phyloP scores from a whole-genome alignment of 2,329 filamentous ascomycete species.

The Paraconiothyrium brasiliense region DNA sequence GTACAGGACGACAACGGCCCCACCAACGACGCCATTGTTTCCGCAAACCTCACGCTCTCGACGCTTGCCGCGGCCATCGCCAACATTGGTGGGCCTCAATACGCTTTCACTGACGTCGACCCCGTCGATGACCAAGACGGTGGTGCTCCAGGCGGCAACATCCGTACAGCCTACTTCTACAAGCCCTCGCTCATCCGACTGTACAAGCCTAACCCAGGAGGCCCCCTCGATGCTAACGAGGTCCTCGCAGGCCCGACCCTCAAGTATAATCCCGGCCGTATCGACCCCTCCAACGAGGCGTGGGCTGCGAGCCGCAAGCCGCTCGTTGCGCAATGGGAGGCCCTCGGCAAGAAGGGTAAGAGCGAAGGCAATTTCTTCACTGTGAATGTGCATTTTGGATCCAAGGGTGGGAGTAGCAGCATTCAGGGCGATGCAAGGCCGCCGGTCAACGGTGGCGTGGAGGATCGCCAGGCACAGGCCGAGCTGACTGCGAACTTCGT shows the following conservation, averaged over 20 bases:
- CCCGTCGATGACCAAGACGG: constrained; percentile 71
- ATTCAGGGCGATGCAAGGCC: constrained; percentile 73
- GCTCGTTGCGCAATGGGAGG: constrained; percentile 71
- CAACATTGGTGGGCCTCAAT: constrained; percentile 59
- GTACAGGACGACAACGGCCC: constrained; percentile 73
- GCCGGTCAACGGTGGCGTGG: constrained; percentile 71
- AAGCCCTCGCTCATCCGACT: constrained; percentile 67
- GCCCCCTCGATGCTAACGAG: constrained; percentile 63
- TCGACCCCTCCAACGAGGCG: constrained; percentile 68
- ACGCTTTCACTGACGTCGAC: constrained; percentile 68
- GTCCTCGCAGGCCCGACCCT: constrained; percentile 68
- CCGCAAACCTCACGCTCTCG: constrained; percentile 67
- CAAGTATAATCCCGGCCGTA: constrained; percentile 73
- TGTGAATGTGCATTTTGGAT: constrained; percentile 74
- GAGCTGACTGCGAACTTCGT: constrained; percentile 62
- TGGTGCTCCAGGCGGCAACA: constrained; percentile 75
- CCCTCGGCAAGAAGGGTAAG: constrained; percentile 62
- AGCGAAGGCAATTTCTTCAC: constrained; percentile 66
- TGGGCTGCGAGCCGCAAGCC: constrained; percentile 73
- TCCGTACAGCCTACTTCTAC: constrained; percentile 76
- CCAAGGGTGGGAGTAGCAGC: constrained; percentile 72
- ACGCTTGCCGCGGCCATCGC: constrained; percentile 65
- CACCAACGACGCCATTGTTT: constrained; percentile 67
- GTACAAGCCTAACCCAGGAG: constrained; percentile 67
- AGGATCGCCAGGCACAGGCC: constrained; percentile 65